These are phyloP conservation scores for Populus davidiana DNA, from an alignment of 345 rosid genomes.

Conservation along the genomic window DNA sequence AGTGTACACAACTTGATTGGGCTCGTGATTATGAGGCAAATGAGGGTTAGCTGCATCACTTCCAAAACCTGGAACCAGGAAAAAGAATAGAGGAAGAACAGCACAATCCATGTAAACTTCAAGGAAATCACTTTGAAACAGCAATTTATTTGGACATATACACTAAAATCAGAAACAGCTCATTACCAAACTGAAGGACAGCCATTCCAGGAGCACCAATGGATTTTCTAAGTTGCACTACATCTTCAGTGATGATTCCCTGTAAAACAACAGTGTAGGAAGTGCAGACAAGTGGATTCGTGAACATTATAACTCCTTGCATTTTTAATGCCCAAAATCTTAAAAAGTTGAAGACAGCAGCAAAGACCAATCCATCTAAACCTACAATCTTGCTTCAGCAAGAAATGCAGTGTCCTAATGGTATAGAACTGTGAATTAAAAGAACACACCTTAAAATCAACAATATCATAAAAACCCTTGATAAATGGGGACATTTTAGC, in stretches of 20 bases:
- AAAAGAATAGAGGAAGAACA: not conserved
- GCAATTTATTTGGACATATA: not conserved
- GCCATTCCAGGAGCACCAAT: constrained; percentile 98
- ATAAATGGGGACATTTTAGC: not conserved
- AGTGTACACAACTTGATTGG: constrained; percentile 90
- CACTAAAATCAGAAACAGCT: not conserved
- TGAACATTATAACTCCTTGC: not conserved
- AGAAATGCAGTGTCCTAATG: not conserved
- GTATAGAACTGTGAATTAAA: not conserved
- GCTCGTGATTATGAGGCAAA: constrained; percentile 89
- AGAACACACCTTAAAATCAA: not conserved
- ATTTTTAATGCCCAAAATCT: not conserved
- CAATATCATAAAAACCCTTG: not conserved
- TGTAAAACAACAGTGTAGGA: constrained; percentile 22
- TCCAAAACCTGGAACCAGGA: constrained; percentile 64
- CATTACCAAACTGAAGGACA: constrained; percentile 92
- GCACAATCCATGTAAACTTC: not conserved
- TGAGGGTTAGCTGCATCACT: constrained; percentile 80
- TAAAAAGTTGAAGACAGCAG: no score
- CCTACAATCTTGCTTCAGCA: not conserved
- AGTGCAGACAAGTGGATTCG: not conserved
- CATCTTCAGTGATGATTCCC: constrained; percentile 98
- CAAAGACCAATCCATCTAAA: not conserved
- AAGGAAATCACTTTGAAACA: not conserved
- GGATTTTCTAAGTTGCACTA: constrained; percentile 74